These are phyloP conservation scores for Fusarium penzigii DNA, from an alignment of 2,329 filamentous ascomycete species.

Conservation along the genomic window DNA sequence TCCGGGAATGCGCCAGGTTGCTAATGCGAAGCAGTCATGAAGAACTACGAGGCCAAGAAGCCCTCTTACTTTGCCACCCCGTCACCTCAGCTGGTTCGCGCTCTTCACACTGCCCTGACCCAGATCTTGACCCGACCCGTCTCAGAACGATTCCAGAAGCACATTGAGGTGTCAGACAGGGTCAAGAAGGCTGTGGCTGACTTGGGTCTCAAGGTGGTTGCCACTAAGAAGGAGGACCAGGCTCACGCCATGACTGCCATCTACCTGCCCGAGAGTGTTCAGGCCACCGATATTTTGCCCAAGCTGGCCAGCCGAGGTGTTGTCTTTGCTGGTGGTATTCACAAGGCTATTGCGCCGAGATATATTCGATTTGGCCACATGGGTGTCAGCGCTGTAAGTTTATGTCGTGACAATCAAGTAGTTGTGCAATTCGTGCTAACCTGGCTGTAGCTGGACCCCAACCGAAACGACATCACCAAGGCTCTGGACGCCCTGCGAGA, in stretches of 20 bases:
- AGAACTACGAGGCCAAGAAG: constrained; percentile 98
- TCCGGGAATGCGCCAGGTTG: background rate
- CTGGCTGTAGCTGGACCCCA: constrained; percentile 64
- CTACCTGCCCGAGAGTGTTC: constrained; percentile 83
- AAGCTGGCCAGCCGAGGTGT: constrained; percentile 84
- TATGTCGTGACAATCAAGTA: background rate
- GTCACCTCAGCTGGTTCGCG: constrained; percentile 89
- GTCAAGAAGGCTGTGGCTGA: constrained; percentile 82
- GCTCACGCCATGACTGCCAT: constrained; percentile 98
- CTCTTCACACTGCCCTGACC: constrained; percentile 83
- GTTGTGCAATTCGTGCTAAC: constrained; percentile 18
- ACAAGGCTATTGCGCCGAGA: constrained; percentile 91
- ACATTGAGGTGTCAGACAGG: constrained; percentile 76
- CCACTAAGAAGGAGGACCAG: constrained; percentile 83
- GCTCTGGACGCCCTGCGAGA: constrained; percentile 78
- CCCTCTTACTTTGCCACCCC: constrained; percentile 97
- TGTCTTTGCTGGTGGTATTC: constrained; percentile 91
- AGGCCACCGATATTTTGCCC: constrained; percentile 80
- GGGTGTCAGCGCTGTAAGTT: constrained; percentile 82
- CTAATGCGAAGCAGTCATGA: constrained; percentile 68
- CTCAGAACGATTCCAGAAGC: constrained; percentile 78
- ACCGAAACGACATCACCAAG: constrained; percentile 78
- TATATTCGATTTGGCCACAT: constrained; percentile 98
- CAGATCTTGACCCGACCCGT: constrained; percentile 84
- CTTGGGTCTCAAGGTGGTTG: constrained; percentile 85